Base-by-base conservation (phyloP, 805 yeast genomes). In the Saccharomyces kudriavzevii region DNA sequence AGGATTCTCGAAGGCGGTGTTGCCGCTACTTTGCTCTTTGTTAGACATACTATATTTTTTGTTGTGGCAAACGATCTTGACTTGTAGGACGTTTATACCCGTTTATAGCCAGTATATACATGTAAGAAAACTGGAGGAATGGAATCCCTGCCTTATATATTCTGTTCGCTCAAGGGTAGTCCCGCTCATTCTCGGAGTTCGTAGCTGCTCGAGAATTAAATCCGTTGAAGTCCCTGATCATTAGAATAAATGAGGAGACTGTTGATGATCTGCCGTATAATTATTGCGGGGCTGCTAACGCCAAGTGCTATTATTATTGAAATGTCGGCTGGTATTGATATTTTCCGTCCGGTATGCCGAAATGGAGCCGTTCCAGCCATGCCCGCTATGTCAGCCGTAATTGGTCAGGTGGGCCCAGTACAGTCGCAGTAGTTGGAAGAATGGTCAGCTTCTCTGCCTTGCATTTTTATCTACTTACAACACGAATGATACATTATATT, bases 1-100 rank as follows among this genome's bases (percentile, higher is more conserved):
- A 35, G 26, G 57, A 5, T 50, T 47, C 6, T 45, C 55, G 40
- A 53, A 29, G 26, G 52, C 55, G 27, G 57, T 54, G 51, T 49
- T 48, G 52, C 54, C 55, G 28, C 56, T 53, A 9, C 52, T 50
- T 51, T 53, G 54, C 48, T 57, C 60, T 47, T 52, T 57, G 51
- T 57, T 58, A 14, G 60, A 57, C 24, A 35, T 52, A 5, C 17
- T 13, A 5, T 30, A 13, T 13, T 13, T 30, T 13, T 13, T 14
- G 13, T 8, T 35, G 9, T 17, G 11, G 24, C 17, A 17, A 13
- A 35, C 3, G 13, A 35, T 9, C 5, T 30, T 30, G 35, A 30
- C 4, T 17, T 30, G 5, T 30, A 13, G 17, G 5, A 13, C 2
- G 35, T 13, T 30, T 13, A 30, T 30, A 30, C 6, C 14, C 14